Evolutionary conservation across 208 protist genomes (phyloP).

Genomic region (Borovskyia barvae): DNA sequence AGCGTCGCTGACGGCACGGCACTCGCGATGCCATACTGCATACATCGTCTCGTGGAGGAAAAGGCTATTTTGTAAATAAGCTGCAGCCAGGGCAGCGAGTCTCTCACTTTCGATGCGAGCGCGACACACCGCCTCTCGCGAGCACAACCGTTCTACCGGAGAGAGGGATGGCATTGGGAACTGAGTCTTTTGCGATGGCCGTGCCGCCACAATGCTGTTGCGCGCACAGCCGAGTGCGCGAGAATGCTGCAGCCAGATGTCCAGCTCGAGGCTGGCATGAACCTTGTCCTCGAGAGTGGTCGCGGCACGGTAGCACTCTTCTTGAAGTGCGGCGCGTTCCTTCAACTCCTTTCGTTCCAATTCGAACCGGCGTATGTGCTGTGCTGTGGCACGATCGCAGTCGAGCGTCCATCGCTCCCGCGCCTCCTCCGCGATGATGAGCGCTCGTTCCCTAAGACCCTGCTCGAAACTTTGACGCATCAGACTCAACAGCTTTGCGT

Average conservation of each 20-base stretch:
- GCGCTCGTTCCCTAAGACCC: conserved; percentile 1
- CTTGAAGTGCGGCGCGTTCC: not conserved
- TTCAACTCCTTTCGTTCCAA: not conserved
- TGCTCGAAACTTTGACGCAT: not conserved
- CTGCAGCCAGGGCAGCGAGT: not conserved
- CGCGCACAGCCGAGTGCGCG: not conserved
- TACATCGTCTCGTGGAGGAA: not conserved
- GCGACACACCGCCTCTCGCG: conserved; percentile 18
- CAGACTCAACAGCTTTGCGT: not conserved
- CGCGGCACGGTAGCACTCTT: not conserved
- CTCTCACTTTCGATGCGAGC: not conserved
- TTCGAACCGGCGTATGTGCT: conserved; percentile 1
- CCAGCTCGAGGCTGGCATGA: not conserved
- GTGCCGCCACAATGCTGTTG: not conserved
- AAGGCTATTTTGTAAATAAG: not conserved
- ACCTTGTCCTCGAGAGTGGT: not conserved
- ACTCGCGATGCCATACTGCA: not conserved
- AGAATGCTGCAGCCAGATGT: too few relatives aligned
- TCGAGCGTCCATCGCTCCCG: not conserved
- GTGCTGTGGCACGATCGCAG: not conserved
- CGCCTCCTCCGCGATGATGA: conserved; percentile 16
- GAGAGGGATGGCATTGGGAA: not conserved
- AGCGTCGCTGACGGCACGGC: not conserved
- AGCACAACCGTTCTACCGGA: conserved; percentile 9
- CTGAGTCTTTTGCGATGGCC: not conserved